Percentiles rank a stretch among this genome's conserved stretches.
Conservation (phyloP, 257 asterid species). For the Cordia subcordata region DNA sequence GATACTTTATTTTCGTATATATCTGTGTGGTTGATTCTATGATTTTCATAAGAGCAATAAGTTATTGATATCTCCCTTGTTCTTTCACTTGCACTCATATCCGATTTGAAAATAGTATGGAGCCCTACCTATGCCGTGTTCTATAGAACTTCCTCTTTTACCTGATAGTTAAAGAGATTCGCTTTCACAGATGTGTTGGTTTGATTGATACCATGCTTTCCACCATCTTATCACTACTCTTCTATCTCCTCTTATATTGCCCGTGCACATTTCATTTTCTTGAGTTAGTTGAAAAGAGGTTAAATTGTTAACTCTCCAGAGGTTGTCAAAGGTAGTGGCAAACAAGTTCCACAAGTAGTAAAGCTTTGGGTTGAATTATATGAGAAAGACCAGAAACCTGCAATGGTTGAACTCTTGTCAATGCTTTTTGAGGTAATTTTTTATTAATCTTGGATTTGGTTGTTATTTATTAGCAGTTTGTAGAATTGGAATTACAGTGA, state of each 20-base stretch:
- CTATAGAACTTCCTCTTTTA: too few relatives aligned
- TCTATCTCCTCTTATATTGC: too few relatives aligned
- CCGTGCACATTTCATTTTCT: neutral
- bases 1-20: too few relatives aligned
- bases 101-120: too few relatives aligned
- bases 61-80: neutral
- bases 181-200: too few relatives aligned
- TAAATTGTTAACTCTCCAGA: constrained; percentile 40
- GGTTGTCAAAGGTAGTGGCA: constrained; percentile 68
- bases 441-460: constrained; percentile 8
- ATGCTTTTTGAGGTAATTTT: constrained; percentile 81
- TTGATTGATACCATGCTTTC: neutral
- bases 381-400: constrained; percentile 63
- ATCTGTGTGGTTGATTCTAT: too few relatives aligned
- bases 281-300: constrained; percentile 6
- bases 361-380: constrained; percentile 83
- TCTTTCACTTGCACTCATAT: constrained; percentile 1
- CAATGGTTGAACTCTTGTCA: constrained; percentile 66
- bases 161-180: too few relatives aligned
- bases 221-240: neutral
- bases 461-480: neutral
- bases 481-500: neutral
- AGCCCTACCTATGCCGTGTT: too few relatives aligned
- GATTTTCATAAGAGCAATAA: too few relatives aligned
- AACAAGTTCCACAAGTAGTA: constrained; percentile 73